phyloP scores from a whole-genome alignment of 1,139 yeast genomes.

The Blastobotrys buckinghamii region DNA sequence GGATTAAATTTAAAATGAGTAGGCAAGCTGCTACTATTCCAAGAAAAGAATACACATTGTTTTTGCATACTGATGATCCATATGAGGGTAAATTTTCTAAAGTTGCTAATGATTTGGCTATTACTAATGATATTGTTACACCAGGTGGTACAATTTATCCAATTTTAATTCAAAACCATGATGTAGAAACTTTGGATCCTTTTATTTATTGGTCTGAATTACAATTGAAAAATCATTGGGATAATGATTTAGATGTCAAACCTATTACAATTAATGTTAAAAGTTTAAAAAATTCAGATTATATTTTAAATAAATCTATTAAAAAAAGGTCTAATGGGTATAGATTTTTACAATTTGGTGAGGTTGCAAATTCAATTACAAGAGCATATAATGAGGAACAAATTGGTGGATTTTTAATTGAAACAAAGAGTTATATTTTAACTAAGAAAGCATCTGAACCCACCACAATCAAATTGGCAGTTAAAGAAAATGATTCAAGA shows the following conservation, averaged over 20 bases:
- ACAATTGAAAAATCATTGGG: slow-evolving; percentile 11
- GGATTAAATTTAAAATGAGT: not conserved
- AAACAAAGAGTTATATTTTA: slow-evolving; percentile 68
- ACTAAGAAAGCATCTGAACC: slow-evolving; percentile 46
- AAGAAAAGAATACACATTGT: not conserved
- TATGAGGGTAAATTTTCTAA: not conserved
- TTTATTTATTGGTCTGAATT: slow-evolving; percentile 50
- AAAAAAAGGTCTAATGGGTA: not conserved
- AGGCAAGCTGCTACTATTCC: not conserved
- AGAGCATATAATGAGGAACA: not conserved
- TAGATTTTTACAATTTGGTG: not conserved
- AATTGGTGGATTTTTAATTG: slow-evolving; percentile 34
- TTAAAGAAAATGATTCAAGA: too few relatives aligned
- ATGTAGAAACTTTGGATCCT: slow-evolving; percentile 42
- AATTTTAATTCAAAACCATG: slow-evolving; percentile 45
- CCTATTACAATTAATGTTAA: slow-evolving; percentile 23
- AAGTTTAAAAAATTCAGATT: not conserved
- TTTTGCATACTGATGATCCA: not conserved
- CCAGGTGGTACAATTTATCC: slow-evolving; percentile 45
- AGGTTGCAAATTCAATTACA: too few relatives aligned
- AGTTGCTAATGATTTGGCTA: not conserved
- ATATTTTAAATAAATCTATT: not conserved
- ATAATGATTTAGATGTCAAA: slow-evolving; percentile 50
- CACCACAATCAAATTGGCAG: too few relatives aligned
- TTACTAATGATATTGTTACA: not conserved